A percentile compares a stretch with the other conserved stretches of the same genome.
These are phyloP conservation scores for Leptographium radiaticola DNA, from an alignment of 2,329 filamentous ascomycete species.

Conservation along the genomic window DNA sequence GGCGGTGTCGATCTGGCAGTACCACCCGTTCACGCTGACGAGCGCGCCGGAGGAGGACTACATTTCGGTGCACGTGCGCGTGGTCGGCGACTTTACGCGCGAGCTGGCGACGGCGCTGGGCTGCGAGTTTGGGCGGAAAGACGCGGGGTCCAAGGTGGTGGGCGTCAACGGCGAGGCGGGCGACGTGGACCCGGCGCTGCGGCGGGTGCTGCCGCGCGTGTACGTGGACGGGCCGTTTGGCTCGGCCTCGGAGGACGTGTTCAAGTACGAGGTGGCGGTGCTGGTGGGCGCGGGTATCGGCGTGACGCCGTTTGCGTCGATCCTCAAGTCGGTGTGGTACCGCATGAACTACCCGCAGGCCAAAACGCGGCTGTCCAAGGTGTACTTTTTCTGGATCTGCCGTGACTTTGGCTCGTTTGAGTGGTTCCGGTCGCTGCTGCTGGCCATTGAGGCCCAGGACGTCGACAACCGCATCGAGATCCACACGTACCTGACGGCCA, in stretches of 20 bases:
- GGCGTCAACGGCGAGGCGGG: conserved; percentile 47
- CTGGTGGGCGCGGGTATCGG: conserved; percentile 76
- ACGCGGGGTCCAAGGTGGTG: conserved; percentile 52
- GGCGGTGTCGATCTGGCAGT: conserved; percentile 76
- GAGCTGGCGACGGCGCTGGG: conserved; percentile 57
- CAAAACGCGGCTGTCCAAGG: conserved; percentile 67
- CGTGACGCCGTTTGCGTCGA: conserved; percentile 76
- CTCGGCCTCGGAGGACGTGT: conserved; percentile 76
- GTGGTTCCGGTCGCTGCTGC: conserved; percentile 74
- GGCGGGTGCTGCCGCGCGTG: conserved; percentile 61
- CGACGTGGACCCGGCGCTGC: conserved; percentile 56
- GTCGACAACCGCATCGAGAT: conserved; percentile 77
- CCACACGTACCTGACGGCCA: conserved; percentile 76
- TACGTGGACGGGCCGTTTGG: conserved; percentile 81
- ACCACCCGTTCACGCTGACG: conserved; percentile 77
- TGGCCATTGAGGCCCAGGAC: conserved; percentile 79
- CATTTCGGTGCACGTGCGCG: conserved; percentile 74
- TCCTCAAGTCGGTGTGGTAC: conserved; percentile 88
- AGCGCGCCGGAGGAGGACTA: conserved; percentile 84
- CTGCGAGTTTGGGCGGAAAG: conserved; percentile 54
- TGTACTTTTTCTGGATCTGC: conserved; percentile 91
- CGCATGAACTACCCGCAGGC: conserved; percentile 78
- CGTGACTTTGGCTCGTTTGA: conserved; percentile 79
- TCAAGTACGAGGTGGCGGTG: conserved; percentile 72
- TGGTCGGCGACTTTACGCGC: conserved; percentile 71